phyloP scores from a whole-genome alignment of 495 filamentous ascomycete genomes.

The Neurospora sp. region DNA sequence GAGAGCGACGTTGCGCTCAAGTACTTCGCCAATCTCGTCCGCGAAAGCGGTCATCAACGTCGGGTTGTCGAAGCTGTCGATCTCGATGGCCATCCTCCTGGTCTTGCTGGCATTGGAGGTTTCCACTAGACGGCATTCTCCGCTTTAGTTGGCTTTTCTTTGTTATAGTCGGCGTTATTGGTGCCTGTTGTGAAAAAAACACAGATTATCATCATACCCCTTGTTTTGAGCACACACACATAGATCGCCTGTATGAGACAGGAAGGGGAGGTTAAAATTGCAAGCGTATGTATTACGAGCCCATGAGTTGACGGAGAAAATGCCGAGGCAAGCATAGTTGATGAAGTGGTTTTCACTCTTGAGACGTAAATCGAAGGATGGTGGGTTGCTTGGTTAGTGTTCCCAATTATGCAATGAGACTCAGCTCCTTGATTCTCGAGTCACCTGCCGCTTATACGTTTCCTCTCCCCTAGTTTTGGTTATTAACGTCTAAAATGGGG shows the following conservation, averaged over 20 bases:
- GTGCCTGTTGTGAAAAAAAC: background rate
- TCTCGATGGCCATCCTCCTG: slow-evolving; percentile 58
- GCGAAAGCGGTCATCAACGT: slow-evolving; percentile 61
- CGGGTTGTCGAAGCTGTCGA: slow-evolving; percentile 70
- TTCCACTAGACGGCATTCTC: background rate
- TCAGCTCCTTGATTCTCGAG: background rate
- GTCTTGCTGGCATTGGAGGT: slow-evolving; percentile 5
- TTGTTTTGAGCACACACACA: background rate
- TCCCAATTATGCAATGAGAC: background rate
- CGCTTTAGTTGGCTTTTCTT: background rate
- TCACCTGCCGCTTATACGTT: background rate
- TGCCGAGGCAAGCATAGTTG: background rate
- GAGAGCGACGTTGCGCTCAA: slow-evolving; percentile 71
- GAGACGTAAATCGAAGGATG: background rate
- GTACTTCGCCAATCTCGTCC: slow-evolving; percentile 80
- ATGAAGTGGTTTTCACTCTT: background rate
- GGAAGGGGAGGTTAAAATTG: background rate
- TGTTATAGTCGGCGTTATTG: background rate
- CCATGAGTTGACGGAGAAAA: background rate
- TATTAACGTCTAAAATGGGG: background rate
- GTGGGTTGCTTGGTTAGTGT: background rate
- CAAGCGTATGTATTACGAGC: background rate
- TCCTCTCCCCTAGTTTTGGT: background rate
- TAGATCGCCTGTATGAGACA: background rate
- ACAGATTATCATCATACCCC: background rate